Evolutionary conservation across 768 basidiomycete species (phyloP).

Genomic region (Glaciozyma antarctica): DNA sequence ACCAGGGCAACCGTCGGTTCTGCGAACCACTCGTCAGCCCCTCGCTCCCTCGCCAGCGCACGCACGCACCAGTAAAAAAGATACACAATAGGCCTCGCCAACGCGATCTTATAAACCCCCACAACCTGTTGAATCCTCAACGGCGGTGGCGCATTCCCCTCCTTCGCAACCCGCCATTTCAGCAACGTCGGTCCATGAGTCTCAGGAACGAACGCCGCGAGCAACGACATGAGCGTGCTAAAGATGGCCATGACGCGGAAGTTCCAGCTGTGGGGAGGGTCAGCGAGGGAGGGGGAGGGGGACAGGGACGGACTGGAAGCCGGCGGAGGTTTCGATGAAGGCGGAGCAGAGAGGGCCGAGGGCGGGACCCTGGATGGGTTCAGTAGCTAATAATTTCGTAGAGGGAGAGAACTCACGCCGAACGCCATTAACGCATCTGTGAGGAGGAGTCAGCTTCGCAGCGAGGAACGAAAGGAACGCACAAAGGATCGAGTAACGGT

Average conservation of each 20-base stretch:
- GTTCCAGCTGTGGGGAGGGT: conserved; percentile 10
- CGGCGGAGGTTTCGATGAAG: conserved; percentile 20
- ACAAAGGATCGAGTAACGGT: conserved; percentile 5
- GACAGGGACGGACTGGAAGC: conserved; percentile 3
- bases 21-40: neutral
- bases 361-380: neutral
- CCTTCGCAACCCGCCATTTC: conserved; percentile 1
- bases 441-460: neutral
- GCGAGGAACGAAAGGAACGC: neutral
- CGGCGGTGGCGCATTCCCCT: neutral
- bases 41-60: neutral
- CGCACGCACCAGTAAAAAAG: conserved; percentile 17
- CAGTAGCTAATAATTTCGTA: too few species aligned
- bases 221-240: conserved; percentile 11
- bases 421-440: conserved; percentile 24
- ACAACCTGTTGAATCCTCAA: neutral
- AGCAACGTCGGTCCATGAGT: conserved; percentile 23
- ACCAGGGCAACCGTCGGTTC: conserved; percentile 26
- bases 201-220: conserved; percentile 22
- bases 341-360: conserved; percentile 15
- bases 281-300: neutral
- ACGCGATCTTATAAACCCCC: conserved; percentile 7
- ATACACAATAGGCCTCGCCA: conserved; percentile 20
- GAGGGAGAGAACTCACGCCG: neutral
- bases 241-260: conserved; percentile 27